A percentile compares a stretch with the other conserved stretches of the same genome.
Conservation (phyloP, 2,329 filamentous ascomycete species). For the Phaeoacremonium minimum region DNA sequence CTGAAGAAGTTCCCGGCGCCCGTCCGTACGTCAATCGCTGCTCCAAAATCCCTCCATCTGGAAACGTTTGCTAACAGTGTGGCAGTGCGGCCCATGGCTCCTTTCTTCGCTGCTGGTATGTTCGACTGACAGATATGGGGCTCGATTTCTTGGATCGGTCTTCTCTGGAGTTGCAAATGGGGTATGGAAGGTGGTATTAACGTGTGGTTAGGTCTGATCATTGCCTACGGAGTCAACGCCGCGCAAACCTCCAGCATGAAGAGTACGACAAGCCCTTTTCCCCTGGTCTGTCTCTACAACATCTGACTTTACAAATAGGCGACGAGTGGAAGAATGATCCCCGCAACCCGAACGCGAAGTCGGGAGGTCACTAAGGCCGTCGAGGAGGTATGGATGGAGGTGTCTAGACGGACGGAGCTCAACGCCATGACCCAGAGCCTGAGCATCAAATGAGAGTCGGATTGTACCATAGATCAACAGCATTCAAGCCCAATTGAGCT, state of each 20-base stretch:
- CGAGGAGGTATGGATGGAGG: neutral
- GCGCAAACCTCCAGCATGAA: constrained; percentile 72
- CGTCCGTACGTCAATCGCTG: constrained; percentile 62
- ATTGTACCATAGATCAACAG: neutral
- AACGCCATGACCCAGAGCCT: neutral
- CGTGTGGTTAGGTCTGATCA: constrained; percentile 62
- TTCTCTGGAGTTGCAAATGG: too few relatives aligned
- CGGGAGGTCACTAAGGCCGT: too few relatives aligned
- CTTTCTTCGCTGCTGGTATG: constrained; percentile 94
- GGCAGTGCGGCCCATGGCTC: constrained; percentile 82
- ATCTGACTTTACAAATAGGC: too few relatives aligned
- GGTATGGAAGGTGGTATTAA: neutral
- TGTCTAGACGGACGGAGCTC: neutral
- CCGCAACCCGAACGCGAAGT: constrained; percentile 67
- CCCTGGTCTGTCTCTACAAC: too few relatives aligned
- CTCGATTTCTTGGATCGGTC: too few relatives aligned
- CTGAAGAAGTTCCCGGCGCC: constrained; percentile 79
- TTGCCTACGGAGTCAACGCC: constrained; percentile 89
- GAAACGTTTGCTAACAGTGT: constrained; percentile 20
- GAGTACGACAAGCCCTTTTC: constrained; percentile 65
- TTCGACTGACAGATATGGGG: too few relatives aligned
- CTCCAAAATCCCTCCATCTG: constrained; percentile 6
- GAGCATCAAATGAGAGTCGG: too few relatives aligned
- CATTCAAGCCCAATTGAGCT: neutral
- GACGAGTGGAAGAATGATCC: constrained; percentile 97